Percentiles rank a stretch among this genome's conserved stretches.
phyloP scores from a whole-genome alignment of 2,329 filamentous ascomycete genomes.

The Curvularia spicifera region DNA sequence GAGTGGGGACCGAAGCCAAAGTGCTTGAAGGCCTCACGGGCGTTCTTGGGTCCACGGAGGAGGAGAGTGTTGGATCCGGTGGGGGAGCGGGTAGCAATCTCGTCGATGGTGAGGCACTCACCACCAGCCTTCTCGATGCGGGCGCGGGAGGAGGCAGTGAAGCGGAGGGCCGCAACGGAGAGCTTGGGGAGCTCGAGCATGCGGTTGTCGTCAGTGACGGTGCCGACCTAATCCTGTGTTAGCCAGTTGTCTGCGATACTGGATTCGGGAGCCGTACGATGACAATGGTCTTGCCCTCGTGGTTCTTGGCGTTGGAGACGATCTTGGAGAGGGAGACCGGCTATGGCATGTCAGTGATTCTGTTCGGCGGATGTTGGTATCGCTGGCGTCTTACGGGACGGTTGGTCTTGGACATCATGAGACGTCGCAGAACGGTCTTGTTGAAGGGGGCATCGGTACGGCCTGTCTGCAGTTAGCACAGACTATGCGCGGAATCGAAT shows the following conservation, averaged over 20 bases:
- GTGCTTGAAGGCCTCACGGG: conserved; percentile 97
- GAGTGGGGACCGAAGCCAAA: conserved; percentile 98
- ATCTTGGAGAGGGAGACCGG: conserved; percentile 92
- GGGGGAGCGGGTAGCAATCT: conserved; percentile 92
- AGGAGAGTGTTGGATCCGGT: conserved; percentile 97
- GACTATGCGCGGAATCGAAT: conserved; percentile 13
- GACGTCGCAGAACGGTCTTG: conserved; percentile 95
- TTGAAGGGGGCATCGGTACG: conserved; percentile 98
- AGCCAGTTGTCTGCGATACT: conserved; percentile 11
- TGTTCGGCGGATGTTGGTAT: neutral
- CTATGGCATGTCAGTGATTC: conserved; percentile 32
- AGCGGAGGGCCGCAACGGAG: conserved; percentile 90
- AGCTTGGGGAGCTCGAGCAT: conserved; percentile 83
- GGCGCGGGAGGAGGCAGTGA: conserved; percentile 94
- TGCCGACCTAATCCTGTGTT: conserved; percentile 65
- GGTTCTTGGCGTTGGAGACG: conserved; percentile 64
- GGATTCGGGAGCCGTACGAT: conserved; percentile 56
- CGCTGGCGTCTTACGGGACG: conserved; percentile 57
- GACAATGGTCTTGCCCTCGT: conserved; percentile 84
- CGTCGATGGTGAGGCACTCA: conserved; percentile 93
- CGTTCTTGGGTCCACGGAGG: conserved; percentile 97
- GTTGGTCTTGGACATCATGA: conserved; percentile 99
- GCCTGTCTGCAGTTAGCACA: conserved; percentile 61
- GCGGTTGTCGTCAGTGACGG: conserved; percentile 97
- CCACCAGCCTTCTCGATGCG: conserved; percentile 93